Evolutionary conservation across 2,329 filamentous ascomycete species (phyloP).

Genomic region (Penicillium glabrum): DNA sequence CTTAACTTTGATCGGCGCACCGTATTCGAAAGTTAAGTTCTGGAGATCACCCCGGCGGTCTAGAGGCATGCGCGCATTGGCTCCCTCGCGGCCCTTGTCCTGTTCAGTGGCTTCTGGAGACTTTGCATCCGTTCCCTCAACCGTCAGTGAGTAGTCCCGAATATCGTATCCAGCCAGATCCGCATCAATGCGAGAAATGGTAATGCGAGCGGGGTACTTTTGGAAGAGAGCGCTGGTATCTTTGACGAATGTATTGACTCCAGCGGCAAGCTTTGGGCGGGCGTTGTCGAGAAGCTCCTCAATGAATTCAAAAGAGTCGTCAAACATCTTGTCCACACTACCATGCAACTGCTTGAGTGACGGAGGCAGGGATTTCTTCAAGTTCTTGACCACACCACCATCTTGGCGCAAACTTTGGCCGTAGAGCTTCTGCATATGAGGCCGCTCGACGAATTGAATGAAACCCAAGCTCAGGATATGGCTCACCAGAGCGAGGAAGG

Average conservation of each 20-base stretch:
- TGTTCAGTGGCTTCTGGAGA: conserved; percentile 57
- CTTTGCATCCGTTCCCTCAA: conserved; percentile 65
- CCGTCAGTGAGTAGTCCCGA: conserved; percentile 73
- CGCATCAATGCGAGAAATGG: conserved; percentile 73
- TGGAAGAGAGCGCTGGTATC: conserved; percentile 88
- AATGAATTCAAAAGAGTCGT: conserved; percentile 82
- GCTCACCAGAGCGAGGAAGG: conserved; percentile 79
- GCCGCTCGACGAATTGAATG: conserved; percentile 89
- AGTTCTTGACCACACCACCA: conserved; percentile 87
- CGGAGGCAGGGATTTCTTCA: conserved; percentile 80
- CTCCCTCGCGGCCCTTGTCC: conserved; percentile 71
- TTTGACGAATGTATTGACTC: conserved; percentile 81
- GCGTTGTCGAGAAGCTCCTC: conserved; percentile 87
- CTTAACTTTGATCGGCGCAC: conserved; percentile 80
- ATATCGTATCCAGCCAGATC: conserved; percentile 78
- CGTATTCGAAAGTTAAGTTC: conserved; percentile 82
- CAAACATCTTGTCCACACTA: conserved; percentile 81
- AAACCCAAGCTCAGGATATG: conserved; percentile 84
- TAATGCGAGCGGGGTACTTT: conserved; percentile 82
- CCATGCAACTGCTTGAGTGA: conserved; percentile 81
- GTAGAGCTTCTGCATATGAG: conserved; percentile 98
- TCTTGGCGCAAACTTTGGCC: conserved; percentile 79
- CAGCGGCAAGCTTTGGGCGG: conserved; percentile 79
- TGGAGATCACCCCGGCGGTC: conserved; percentile 62
- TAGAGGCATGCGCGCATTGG: conserved; percentile 66